These are phyloP conservation scores for Canavalia ensiformis DNA, from an alignment of 306 rosid species.

Conservation along the genomic window DNA sequence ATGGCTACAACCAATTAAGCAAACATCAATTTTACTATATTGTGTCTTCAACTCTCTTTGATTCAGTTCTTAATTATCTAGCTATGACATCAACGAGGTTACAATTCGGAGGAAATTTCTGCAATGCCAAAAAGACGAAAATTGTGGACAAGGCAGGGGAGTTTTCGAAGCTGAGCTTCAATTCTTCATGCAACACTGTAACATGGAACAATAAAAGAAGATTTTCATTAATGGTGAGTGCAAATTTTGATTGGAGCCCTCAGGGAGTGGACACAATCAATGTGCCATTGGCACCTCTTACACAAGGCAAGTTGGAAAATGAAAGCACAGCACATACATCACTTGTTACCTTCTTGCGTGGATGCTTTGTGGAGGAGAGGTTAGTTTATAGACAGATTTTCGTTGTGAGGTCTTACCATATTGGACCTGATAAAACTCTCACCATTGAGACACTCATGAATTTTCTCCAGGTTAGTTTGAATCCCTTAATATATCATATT, in stretches of 20 bases:
- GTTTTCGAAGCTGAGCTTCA: neutral
- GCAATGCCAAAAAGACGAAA: constrained; percentile 27
- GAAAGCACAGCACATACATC: constrained; percentile 25
- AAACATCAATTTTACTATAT: neutral
- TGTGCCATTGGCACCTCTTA: neutral
- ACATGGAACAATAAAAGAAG: neutral
- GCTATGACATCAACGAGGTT: constrained; percentile 51
- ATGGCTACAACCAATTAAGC: neutral
- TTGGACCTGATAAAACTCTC: constrained; percentile 68
- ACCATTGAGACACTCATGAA: constrained; percentile 69
- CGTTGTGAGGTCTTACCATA: constrained; percentile 63
- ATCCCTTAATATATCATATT: no score
- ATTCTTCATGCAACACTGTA: neutral
- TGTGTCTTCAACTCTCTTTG: neutral
- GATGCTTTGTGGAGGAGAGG: constrained; percentile 65
- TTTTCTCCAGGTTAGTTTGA: constrained; percentile 62
- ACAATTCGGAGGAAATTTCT: constrained; percentile 33
- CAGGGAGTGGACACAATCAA: constrained; percentile 41
- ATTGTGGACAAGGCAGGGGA: neutral
- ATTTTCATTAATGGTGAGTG: constrained; percentile 28
- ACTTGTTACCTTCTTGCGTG: constrained; percentile 55
- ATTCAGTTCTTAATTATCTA: neutral
- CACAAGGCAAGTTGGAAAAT: neutral
- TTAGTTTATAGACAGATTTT: constrained; percentile 65
- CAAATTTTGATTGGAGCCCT: neutral